Evolutionary conservation across 2,329 filamentous ascomycete species (phyloP).

Genomic region (Boeremia lycopersici): DNA sequence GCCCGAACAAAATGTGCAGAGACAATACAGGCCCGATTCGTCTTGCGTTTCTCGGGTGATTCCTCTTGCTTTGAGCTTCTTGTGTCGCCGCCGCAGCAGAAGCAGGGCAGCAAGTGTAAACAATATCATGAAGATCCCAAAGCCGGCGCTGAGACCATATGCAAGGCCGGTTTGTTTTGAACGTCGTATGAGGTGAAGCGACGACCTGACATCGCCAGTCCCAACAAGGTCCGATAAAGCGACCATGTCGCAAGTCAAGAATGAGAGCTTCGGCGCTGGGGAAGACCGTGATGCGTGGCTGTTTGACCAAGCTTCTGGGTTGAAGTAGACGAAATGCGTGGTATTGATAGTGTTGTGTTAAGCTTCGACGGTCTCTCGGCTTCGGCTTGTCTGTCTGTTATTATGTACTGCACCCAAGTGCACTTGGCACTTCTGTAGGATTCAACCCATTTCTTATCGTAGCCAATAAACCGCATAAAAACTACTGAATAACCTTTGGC

Average conservation of each 20-base stretch:
- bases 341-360: not conserved
- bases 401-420: not conserved
- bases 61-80: not conserved
- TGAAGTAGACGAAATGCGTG: not conserved
- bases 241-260: not conserved
- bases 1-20: not conserved
- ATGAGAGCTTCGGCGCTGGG: not conserved
- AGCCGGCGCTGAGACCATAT: slow-evolving; percentile 4
- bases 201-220: not conserved
- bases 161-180: not conserved
- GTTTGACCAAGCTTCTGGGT: not conserved
- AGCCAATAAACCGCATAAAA: no score
- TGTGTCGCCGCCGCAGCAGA: not conserved
- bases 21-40: not conserved
- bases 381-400: not conserved
- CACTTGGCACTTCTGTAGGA: not conserved
- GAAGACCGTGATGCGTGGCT: not conserved
- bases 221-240: not conserved
- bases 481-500: no score
- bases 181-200: not conserved
- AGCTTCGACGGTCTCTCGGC: not conserved
- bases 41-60: not conserved
- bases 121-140: not conserved
- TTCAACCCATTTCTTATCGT: no score
- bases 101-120: not conserved